Percentiles rank a stretch among this genome's conserved stretches.
These are phyloP conservation scores for Schizophyllum amplum DNA, from an alignment of 1,284 basidiomycete species.

Conservation along the genomic window DNA sequence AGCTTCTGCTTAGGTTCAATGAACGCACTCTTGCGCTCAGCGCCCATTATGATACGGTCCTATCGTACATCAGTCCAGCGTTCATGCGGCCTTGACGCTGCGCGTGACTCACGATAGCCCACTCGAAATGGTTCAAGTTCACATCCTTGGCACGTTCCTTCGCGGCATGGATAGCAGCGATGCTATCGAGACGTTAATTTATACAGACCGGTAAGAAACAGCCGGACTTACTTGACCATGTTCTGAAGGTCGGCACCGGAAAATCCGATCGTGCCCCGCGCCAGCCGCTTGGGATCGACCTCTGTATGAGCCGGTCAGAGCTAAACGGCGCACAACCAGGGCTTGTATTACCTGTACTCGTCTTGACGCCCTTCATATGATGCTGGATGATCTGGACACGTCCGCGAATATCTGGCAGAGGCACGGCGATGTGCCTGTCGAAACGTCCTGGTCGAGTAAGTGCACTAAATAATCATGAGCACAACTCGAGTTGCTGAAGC, in stretches of 20 bases:
- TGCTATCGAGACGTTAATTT: slow-evolving; percentile 15
- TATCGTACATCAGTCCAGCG: slow-evolving; percentile 18
- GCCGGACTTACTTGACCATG: slow-evolving; percentile 74
- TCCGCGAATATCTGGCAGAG: slow-evolving; percentile 81
- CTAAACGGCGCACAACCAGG: slow-evolving; percentile 2
- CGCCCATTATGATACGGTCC: slow-evolving; percentile 94
- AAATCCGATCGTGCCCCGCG: slow-evolving; percentile 86
- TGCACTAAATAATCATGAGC: slow-evolving; percentile 44
- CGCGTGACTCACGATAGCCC: slow-evolving; percentile 68
- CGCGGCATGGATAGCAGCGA: slow-evolving; percentile 89
- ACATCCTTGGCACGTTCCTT: slow-evolving; percentile 73
- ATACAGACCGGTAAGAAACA: slow-evolving; percentile 5
- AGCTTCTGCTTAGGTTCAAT: slow-evolving; percentile 81
- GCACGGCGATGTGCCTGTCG: slow-evolving; percentile 86
- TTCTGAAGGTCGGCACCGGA: slow-evolving; percentile 92
- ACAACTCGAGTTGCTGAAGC: not conserved
- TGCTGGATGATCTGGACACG: slow-evolving; percentile 85
- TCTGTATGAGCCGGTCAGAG: slow-evolving; percentile 28
- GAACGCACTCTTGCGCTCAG: slow-evolving; percentile 82
- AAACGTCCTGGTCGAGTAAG: slow-evolving; percentile 91
- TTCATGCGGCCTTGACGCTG: not conserved
- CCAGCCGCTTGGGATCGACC: slow-evolving; percentile 79
- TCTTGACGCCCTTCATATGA: slow-evolving; percentile 77
- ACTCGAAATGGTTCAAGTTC: slow-evolving; percentile 81
- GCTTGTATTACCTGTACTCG: slow-evolving; percentile 42